Evolutionary conservation across 495 filamentous ascomycete species (phyloP), one percentile per base, ranked within the genome.

Genomic region (Penicillium argentinense): DNA sequence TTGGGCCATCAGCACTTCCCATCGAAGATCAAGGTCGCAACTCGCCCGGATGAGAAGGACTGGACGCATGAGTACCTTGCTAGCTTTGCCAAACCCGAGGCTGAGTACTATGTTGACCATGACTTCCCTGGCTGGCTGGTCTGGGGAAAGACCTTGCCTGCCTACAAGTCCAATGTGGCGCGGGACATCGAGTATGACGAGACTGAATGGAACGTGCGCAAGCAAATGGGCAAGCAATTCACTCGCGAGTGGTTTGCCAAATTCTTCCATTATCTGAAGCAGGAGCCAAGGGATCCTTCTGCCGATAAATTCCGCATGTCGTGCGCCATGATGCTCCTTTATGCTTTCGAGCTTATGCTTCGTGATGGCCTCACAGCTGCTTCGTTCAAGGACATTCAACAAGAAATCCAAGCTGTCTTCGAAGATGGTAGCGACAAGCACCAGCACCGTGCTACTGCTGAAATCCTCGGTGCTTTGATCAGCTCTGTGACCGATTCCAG

Each of bases 111-210:
- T 53, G 81, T 97, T 44, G 93, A 99, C 59, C 80, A 80, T 42
- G 92, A 96, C 59, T 87, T 95, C 66, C 89, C 91, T 8, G 93
- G 93, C 18, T 99, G 93, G 93, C 78, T 99, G n/a, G 89, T 93
- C 5, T 99, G 93, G 93, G 82, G 81, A 9, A 86, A 95, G 61
- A 79, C 75, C 8, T 89, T 97, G 76, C 82, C 80, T 18, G 92
- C 84, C 1, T 88, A 81, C 58, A 80, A 81, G 45, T 84, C 86
- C 6, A 82, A 85, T 29, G 78, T 87, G 11, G 75, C 74, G 23
- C 77, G 75, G 33, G 87, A 86, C 49, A 69, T 90, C 13, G 82
- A 83, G 45, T 97, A 89, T 60, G 93, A 99, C 57, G 85, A 89
- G 13, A 68, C 87, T 3, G 95, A 99, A 61, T 81, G 68, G 59